These are phyloP conservation scores for Neurospora tetraspora DNA, from an alignment of 495 filamentous ascomycete genomes.

Conservation along the genomic window DNA sequence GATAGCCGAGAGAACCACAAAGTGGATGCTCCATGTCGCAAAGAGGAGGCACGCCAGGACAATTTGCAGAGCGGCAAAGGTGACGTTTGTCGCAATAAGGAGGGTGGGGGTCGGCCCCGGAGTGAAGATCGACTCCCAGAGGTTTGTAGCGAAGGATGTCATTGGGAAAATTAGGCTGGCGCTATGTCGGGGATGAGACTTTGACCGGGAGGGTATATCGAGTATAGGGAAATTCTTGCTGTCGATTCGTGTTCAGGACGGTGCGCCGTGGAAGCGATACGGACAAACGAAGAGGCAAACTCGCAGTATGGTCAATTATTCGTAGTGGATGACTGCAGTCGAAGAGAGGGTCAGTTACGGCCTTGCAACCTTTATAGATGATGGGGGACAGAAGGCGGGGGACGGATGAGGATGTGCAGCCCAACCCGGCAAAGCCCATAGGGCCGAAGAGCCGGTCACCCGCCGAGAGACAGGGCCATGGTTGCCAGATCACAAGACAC, in stretches of 20 bases:
- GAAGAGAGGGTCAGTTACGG: background rate
- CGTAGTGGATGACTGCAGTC: background rate
- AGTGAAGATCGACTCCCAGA: constrained; percentile 88
- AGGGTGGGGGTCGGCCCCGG: constrained; percentile 82
- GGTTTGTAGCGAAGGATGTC: constrained; percentile 68
- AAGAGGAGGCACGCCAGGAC: constrained; percentile 67
- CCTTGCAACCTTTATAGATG: background rate
- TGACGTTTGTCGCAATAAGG: constrained; percentile 78
- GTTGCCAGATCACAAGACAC: background rate
- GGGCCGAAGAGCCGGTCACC: background rate
- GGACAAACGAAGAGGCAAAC: background rate
- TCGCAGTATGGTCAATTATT: background rate
- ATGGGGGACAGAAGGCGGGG: background rate
- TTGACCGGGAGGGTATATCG: background rate
- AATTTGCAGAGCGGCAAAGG: constrained; percentile 75
- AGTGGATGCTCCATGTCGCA: constrained; percentile 82
- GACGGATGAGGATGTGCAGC: background rate
- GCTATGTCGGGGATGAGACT: background rate
- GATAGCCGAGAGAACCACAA: constrained; percentile 66
- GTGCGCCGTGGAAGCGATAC: background rate
- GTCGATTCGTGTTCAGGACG: background rate
- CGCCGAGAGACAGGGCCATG: background rate
- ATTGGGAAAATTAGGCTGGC: constrained; percentile 36
- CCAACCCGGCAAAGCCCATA: background rate
- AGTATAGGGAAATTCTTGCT: background rate